A percentile compares a stretch with the other conserved stretches of the same genome.
Evolutionary conservation across 2,329 filamentous ascomycete genomes (phyloP).

Genomic region (Phaeosphaeria sp.): DNA sequence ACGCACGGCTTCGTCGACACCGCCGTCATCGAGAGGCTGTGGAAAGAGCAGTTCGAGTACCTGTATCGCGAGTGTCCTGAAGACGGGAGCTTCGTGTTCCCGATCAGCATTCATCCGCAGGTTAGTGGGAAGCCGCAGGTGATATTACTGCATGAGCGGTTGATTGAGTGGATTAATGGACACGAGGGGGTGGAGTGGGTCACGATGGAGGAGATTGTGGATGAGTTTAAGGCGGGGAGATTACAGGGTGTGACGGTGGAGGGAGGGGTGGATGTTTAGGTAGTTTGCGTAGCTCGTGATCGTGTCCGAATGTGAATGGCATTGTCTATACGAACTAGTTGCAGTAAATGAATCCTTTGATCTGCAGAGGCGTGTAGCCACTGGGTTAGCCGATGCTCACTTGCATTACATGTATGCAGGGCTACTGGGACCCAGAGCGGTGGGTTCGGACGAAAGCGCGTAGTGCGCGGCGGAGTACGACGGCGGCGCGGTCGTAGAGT

Average conservation of each 20-base stretch:
- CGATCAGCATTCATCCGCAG: slow-evolving; percentile 57
- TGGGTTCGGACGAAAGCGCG: slow-evolving; percentile 12
- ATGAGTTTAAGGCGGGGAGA: slow-evolving; percentile 45
- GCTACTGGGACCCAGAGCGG: neutral
- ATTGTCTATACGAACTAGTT: neutral
- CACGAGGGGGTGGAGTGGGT: slow-evolving; percentile 56
- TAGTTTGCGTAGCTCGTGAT: neutral
- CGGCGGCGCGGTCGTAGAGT: neutral
- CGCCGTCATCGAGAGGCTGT: slow-evolving; percentile 50
- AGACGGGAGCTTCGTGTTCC: slow-evolving; percentile 56
- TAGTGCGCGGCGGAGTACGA: slow-evolving; percentile 5
- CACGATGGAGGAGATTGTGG: slow-evolving; percentile 45
- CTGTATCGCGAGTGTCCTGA: slow-evolving; percentile 50
- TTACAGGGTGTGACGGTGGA: slow-evolving; percentile 43
- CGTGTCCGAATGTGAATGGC: too few species aligned
- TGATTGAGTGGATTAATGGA: slow-evolving; percentile 56
- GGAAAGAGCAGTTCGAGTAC: slow-evolving; percentile 57
- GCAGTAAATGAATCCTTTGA: neutral
- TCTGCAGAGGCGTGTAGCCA: neutral
- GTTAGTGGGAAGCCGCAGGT: slow-evolving; percentile 58
- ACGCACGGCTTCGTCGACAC: slow-evolving; percentile 57
- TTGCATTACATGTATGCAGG: slow-evolving; percentile 6
- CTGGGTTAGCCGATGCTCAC: neutral
- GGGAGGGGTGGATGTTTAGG: slow-evolving; percentile 34
- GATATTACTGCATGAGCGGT: slow-evolving; percentile 55